These are phyloP conservation scores for Pseudocercospora vitis DNA, from an alignment of 2,329 filamentous ascomycete species.

Conservation along the genomic window DNA sequence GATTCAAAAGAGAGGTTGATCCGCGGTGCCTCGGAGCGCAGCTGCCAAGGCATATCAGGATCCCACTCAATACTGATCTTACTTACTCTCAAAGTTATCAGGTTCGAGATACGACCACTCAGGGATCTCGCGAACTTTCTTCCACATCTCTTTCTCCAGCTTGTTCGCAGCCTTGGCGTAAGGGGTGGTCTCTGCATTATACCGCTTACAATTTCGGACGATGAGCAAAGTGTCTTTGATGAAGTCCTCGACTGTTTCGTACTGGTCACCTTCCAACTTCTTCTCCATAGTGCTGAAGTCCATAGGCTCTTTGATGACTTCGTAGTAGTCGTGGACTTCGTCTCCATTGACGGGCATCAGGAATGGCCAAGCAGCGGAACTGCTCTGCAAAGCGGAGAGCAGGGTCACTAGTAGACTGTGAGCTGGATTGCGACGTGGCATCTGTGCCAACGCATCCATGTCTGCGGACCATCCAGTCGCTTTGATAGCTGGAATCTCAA, in stretches of 20 bases:
- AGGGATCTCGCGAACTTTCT: conserved; percentile 83
- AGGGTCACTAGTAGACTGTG: conserved; percentile 92
- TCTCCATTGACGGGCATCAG: conserved; percentile 89
- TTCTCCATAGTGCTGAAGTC: conserved; percentile 93
- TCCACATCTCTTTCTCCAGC: conserved; percentile 93
- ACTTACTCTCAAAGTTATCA: conserved; percentile 39
- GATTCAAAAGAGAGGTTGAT: too few relatives aligned
- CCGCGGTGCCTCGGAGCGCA: too few relatives aligned
- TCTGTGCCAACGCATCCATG: conserved; percentile 95
- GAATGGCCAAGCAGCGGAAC: conserved; percentile 92
- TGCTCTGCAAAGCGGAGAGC: conserved; percentile 93
- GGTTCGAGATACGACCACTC: conserved; percentile 66
- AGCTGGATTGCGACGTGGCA: conserved; percentile 92
- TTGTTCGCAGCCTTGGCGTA: conserved; percentile 96
- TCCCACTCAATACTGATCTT: too few relatives aligned
- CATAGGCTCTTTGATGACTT: conserved; percentile 98
- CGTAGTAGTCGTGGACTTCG: conserved; percentile 97
- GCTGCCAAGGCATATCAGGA: too few relatives aligned
- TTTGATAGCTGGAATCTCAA: conserved; percentile 82
- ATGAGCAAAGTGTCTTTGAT: conserved; percentile 82
- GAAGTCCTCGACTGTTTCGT: conserved; percentile 88
- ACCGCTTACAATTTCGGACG: conserved; percentile 91
- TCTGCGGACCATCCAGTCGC: conserved; percentile 93
- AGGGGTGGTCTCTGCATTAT: conserved; percentile 92
- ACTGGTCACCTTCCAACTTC: conserved; percentile 91